Conservation (phyloP, 768 basidiomycete species). For the Hygrocybe coccinea region DNA sequence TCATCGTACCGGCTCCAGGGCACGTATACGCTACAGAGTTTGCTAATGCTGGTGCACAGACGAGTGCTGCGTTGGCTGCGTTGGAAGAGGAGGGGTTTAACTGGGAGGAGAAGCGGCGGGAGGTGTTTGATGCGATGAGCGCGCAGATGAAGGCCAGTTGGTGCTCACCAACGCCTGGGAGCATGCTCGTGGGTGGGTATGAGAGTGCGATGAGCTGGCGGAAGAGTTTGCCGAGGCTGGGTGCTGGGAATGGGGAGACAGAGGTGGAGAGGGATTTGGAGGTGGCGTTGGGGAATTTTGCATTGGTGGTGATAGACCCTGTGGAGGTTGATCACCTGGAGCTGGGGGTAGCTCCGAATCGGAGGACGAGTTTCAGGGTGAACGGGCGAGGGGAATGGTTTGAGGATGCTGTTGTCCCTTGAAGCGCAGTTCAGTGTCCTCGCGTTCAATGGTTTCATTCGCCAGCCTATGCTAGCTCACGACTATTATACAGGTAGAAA, state of each 20-base stretch:
- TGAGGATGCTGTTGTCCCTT: constrained; percentile 64
- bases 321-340: constrained; percentile 64
- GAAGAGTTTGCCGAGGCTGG: constrained; percentile 33
- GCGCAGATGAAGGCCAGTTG: constrained; percentile 65
- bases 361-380: constrained; percentile 51
- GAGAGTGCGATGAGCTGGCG: constrained; percentile 66
- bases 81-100: constrained; percentile 43
- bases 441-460: too few species aligned
- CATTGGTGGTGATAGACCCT: constrained; percentile 69
- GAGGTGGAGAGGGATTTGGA: constrained; percentile 46
- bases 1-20: constrained; percentile 48
- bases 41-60: constrained; percentile 1
- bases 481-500: background rate
- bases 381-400: constrained; percentile 44
- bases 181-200: constrained; percentile 42
- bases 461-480: too few species aligned
- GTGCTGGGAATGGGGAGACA: constrained; percentile 37
- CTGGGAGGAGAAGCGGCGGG: constrained; percentile 64
- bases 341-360: constrained; percentile 52
- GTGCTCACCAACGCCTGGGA: constrained; percentile 65
- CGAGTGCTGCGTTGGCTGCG: constrained; percentile 23
- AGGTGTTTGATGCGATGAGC: constrained; percentile 55
- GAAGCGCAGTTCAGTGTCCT: too few species aligned
- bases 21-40: constrained; percentile 17
- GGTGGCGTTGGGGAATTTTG: constrained; percentile 60